Evolutionary conservation across 331 rosid genomes (phyloP).

Genomic region (Phaseolus coccineus): DNA sequence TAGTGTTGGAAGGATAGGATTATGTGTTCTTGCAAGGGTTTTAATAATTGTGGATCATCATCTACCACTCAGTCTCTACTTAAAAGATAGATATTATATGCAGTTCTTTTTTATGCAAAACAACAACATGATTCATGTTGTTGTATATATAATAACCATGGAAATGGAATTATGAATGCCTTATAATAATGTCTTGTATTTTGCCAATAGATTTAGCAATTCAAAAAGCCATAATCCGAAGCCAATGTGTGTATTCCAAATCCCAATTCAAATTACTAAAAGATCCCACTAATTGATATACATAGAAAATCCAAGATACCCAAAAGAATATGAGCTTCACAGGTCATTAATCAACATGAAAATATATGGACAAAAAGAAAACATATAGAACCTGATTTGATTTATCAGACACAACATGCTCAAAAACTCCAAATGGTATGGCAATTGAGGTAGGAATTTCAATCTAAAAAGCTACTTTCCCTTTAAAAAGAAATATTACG

Average conservation of each 20-base stretch:
- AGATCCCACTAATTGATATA: conserved; percentile 29
- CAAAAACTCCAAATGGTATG: conserved; percentile 93
- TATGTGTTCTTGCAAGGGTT: conserved; percentile 12
- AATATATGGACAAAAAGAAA: conserved; percentile 3
- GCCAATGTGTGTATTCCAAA: conserved; percentile 22
- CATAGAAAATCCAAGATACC: conserved; percentile 32
- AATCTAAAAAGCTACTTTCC: conserved; percentile 90
- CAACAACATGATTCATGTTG: not conserved
- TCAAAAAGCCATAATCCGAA: conserved; percentile 37
- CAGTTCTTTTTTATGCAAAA: not conserved
- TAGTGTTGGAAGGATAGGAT: conserved; percentile 57
- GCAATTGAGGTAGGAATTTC: conserved; percentile 98
- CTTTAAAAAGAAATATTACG: conserved; percentile 86
- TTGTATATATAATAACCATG: conserved; percentile 18
- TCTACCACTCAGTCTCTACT: not conserved
- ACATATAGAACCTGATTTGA: conserved; percentile 74
- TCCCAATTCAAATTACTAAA: not conserved
- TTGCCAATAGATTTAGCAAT: not conserved
- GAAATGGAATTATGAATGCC: not conserved
- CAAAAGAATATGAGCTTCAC: conserved; percentile 35
- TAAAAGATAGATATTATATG: not conserved
- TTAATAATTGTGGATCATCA: conserved; percentile 16
- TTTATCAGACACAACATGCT: conserved; percentile 79
- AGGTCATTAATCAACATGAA: conserved; percentile 26
- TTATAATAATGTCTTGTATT: not conserved